Evolutionary conservation across 2,329 filamentous ascomycete genomes (phyloP).

Genomic region (Aquanectria penicillioides): DNA sequence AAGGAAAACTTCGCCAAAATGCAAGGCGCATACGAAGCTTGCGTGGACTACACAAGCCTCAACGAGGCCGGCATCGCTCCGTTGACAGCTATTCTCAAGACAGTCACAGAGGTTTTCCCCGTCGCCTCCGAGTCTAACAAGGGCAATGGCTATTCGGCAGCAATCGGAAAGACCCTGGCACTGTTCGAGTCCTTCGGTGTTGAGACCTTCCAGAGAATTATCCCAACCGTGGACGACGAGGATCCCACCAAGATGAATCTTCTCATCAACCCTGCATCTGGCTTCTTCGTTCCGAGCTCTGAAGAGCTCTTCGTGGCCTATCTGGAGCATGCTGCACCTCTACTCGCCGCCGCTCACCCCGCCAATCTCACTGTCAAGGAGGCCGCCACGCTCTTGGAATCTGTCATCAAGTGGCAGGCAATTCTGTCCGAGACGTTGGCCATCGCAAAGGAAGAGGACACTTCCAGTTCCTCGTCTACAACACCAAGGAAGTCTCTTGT

Average conservation of each 20-base stretch:
- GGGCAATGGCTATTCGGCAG: background rate
- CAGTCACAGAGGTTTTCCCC: constrained; percentile 22
- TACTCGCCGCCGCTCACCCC: constrained; percentile 7
- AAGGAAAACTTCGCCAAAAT: constrained; percentile 74
- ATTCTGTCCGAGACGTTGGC: background rate
- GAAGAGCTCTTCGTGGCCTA: background rate
- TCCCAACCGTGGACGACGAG: background rate
- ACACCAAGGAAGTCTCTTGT: background rate
- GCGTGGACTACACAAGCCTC: constrained; percentile 69
- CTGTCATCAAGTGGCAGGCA: background rate
- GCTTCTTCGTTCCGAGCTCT: background rate
- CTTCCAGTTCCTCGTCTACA: background rate
- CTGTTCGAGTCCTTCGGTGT: constrained; percentile 28
- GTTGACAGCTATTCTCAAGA: constrained; percentile 64
- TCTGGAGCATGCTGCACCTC: constrained; percentile 7
- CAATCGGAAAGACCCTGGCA: constrained; percentile 15
- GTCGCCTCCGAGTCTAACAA: background rate
- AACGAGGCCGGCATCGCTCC: constrained; percentile 65
- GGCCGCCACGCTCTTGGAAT: background rate
- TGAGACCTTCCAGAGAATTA: constrained; percentile 16
- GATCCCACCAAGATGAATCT: constrained; percentile 13
- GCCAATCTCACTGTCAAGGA: constrained; percentile 5
- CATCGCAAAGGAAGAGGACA: background rate
- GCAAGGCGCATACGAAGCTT: constrained; percentile 71
- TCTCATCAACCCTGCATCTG: background rate